Evolutionary conservation across 805 yeast genomes (phyloP), one percentile per base, ranked within the genome.

Genomic region (Saccharomycopsis sp.): DNA sequence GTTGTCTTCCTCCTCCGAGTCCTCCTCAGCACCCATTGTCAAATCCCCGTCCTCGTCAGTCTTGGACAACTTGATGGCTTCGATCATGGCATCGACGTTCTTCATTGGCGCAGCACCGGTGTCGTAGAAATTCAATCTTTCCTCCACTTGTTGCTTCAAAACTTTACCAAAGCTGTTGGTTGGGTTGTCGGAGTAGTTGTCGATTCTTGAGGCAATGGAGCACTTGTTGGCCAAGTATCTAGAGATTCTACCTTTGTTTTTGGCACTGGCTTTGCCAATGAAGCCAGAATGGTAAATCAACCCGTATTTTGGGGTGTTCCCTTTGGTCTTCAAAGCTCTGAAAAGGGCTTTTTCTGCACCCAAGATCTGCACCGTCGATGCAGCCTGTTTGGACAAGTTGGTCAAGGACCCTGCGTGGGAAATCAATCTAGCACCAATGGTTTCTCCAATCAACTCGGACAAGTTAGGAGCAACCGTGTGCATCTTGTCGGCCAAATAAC

Each of bases 331-430:
- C 63, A 87, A 75, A 50, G 96, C 96, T 67, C 96, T 79, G 73
- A 87, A 87, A 52, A 87, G 72, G 40, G 96, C 96, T 75, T 87
- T 87, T 68, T 87, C 96, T 55, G 96, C 96, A 67, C 96, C 96
- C 59, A 87, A 73, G 55, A 87, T 87, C 73, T 92, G 98, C 47
- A 92, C 96, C 46, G 98, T 92, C 18, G 98, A 92, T 43, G 98
- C 98, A 57, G 98, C 97, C 69, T 88, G 95, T 63, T 92, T 92
- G 45, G 97, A 87, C 62, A 92, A 70, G 68, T 83, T 89, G 50
- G 96, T 88, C 62, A 92, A 74, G 53, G 96, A 87, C 65, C 98
- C 98, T 49, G 98, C 96, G 57, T 92, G 97, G 45, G 98, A 89
- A 52, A 92, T 92, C 57, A 92, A 75, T 65, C 98, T 77, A 36